These are phyloP conservation scores for Durotheca rogersii DNA, from an alignment of 495 filamentous ascomycete species.

Conservation along the genomic window DNA sequence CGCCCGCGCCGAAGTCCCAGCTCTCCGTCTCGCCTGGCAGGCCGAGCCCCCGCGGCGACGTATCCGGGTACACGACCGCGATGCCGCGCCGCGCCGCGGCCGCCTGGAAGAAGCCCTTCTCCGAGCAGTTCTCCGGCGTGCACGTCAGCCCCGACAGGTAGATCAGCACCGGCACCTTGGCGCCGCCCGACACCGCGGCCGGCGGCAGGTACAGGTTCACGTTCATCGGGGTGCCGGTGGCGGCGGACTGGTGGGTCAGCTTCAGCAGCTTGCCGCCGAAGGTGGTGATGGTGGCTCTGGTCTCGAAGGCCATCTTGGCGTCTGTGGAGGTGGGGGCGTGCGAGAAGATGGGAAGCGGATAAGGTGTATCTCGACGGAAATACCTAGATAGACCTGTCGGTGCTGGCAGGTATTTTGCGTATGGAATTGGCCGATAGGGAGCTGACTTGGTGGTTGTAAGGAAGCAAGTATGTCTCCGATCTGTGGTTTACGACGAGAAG, in stretches of 20 bases:
- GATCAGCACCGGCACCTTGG: conserved; percentile 80
- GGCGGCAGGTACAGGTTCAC: conserved; percentile 72
- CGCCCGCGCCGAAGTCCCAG: conserved; percentile 89
- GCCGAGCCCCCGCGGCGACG: conserved; percentile 79
- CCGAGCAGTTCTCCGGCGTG: conserved; percentile 91
- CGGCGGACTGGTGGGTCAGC: conserved; percentile 75
- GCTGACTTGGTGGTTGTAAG: too few species aligned
- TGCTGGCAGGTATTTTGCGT: too few species aligned
- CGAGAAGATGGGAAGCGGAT: too few species aligned
- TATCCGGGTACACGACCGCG: conserved; percentile 91
- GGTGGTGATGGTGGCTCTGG: conserved; percentile 83
- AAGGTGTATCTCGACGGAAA: too few species aligned
- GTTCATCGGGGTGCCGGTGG: conserved; percentile 68
- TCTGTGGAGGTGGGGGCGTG: too few species aligned
- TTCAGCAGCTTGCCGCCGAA: conserved; percentile 97
- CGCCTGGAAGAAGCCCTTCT: conserved; percentile 95
- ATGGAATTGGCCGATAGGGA: too few species aligned
- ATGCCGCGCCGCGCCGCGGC: conserved; percentile 74
- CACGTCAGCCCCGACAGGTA: conserved; percentile 95
- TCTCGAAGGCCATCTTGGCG: conserved; percentile 71
- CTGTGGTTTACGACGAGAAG: too few species aligned
- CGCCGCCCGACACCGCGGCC: conserved; percentile 42
- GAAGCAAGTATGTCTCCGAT: too few species aligned
- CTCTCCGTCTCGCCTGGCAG: conserved; percentile 78
- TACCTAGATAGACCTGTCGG: too few species aligned